Conservation (phyloP, 2,329 filamentous ascomycete species). For the Arthrobotrys entomopaga region DNA sequence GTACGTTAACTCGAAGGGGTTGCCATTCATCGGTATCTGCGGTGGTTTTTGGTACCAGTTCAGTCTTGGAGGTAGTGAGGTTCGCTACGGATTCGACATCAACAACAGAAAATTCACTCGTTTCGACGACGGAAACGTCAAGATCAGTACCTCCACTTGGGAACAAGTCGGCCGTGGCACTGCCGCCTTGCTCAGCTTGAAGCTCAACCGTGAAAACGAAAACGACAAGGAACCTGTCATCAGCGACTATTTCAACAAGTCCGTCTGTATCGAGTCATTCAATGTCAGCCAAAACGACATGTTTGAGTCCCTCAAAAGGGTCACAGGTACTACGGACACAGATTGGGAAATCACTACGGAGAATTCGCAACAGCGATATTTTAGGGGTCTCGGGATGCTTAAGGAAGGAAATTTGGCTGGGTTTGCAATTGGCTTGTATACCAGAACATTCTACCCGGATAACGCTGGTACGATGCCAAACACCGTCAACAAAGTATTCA, state of each 20-base stretch:
- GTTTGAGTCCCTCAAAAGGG: slow-evolving; percentile 70
- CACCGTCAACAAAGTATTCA: slow-evolving; percentile 68
- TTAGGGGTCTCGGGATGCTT: slow-evolving; percentile 63
- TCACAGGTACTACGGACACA: slow-evolving; percentile 68
- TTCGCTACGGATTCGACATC: slow-evolving; percentile 67
- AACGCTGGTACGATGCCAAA: slow-evolving; percentile 64
- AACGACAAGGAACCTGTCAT: slow-evolving; percentile 62
- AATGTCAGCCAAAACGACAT: slow-evolving; percentile 72
- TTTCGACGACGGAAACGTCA: slow-evolving; percentile 69
- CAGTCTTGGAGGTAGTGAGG: slow-evolving; percentile 62
- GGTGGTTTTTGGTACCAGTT: slow-evolving; percentile 69
- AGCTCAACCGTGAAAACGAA: slow-evolving; percentile 60
- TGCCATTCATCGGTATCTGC: slow-evolving; percentile 64
- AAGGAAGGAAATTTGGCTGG: slow-evolving; percentile 63
- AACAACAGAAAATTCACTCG: slow-evolving; percentile 60
- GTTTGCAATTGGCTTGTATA: slow-evolving; percentile 68
- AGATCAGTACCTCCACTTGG: slow-evolving; percentile 71
- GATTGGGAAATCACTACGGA: slow-evolving; percentile 72
- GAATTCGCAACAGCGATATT: slow-evolving; percentile 64
- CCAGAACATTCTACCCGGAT: slow-evolving; percentile 67
- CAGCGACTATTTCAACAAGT: slow-evolving; percentile 65
- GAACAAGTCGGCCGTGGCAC: slow-evolving; percentile 68
- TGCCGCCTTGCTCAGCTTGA: slow-evolving; percentile 66
- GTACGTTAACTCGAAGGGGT: slow-evolving; percentile 62
- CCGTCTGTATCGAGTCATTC: slow-evolving; percentile 69